Evolutionary conservation across 306 rosid species (phyloP), one percentile per base, ranked within the genome.

Genomic region (Quercus mongolica): DNA sequence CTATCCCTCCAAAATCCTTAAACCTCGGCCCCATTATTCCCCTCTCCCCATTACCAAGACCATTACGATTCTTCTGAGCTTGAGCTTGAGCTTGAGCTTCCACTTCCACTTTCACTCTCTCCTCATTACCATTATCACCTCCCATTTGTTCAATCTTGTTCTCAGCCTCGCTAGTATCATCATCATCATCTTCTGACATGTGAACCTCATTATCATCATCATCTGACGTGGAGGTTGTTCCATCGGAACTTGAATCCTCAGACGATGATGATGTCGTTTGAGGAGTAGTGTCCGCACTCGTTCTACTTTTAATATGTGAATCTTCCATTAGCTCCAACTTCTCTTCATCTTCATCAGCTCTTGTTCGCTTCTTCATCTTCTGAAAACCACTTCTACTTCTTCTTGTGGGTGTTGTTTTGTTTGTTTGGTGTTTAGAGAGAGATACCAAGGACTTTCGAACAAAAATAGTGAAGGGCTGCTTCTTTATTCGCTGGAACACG

Each of bases 1-100:
- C 81, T 91, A 94, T 88, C 30, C 94, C 97, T 70, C 94, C 97
- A 74, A 94, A 89, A 83, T 90, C 92, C 70, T 62, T 81, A 74
- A 94, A 94, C 80, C 79, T 79, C 0, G 97, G 94, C 6, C 94
- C 94, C 21, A 38, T 80, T 86, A 17, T 82, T 84, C 83, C 83
- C 83, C 76, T 83, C 81, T 81, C 88, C 30, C 82, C 74, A 51
- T 63, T 44, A 1, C 74, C 77, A 12, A 52, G 54, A 82, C 62
- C 76, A 0, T 80, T 78, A 69, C 83, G 74, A 56, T 28, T 80
- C 41, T 5, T 76, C 26, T 85, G 38, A 33, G 38, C 6, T 35
- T 35, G 41, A 38, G 41, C 0, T 35, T 35, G 41, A 35, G 44
- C 0, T 38, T 38, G 52, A 46, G 15, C 52, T 13, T 58, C 82